Conservation (phyloP, 192 early-diverging fungal genomes). For the Diversispora epigaea region DNA sequence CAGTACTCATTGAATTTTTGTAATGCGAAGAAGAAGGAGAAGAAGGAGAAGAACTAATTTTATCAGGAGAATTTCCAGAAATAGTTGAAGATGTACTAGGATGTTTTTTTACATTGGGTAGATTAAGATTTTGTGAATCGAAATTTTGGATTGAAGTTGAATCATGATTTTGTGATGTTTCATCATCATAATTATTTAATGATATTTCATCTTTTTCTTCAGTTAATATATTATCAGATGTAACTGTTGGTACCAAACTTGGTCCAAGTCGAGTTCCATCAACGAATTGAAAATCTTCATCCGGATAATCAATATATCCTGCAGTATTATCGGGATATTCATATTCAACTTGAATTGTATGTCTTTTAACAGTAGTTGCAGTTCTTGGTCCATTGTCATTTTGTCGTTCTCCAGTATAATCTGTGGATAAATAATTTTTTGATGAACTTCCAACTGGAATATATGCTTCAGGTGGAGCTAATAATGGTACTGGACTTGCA, state of each 20-base stretch:
- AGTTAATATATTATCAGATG: background rate
- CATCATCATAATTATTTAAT: background rate
- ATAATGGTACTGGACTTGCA: slow-evolving; percentile 4
- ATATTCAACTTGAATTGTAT: slow-evolving; percentile 62
- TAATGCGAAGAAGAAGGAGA: background rate
- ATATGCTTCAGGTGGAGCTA: slow-evolving; percentile 18
- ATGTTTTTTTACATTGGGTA: background rate
- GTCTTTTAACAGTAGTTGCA: slow-evolving; percentile 44
- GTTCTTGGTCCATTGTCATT: background rate
- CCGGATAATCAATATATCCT: slow-evolving; percentile 25
- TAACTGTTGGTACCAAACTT: background rate
- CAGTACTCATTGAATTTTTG: slow-evolving; percentile 2
- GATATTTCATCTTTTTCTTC: slow-evolving; percentile 13
- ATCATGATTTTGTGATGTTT: background rate
- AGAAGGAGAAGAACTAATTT: background rate
- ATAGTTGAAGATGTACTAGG: background rate
- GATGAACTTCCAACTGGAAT: slow-evolving; percentile 5
- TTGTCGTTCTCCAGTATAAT: background rate
- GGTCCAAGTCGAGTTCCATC: slow-evolving; percentile 30
- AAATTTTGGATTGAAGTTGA: background rate
- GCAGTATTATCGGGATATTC: slow-evolving; percentile 25
- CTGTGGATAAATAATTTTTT: slow-evolving; percentile 9
- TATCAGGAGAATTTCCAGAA: slow-evolving; percentile 3
- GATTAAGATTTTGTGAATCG: too few relatives aligned
- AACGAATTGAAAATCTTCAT: slow-evolving; percentile 31